These are phyloP conservation scores for Thielaviopsis cerberus DNA, from an alignment of 2,329 filamentous ascomycete species.

Conservation along the genomic window DNA sequence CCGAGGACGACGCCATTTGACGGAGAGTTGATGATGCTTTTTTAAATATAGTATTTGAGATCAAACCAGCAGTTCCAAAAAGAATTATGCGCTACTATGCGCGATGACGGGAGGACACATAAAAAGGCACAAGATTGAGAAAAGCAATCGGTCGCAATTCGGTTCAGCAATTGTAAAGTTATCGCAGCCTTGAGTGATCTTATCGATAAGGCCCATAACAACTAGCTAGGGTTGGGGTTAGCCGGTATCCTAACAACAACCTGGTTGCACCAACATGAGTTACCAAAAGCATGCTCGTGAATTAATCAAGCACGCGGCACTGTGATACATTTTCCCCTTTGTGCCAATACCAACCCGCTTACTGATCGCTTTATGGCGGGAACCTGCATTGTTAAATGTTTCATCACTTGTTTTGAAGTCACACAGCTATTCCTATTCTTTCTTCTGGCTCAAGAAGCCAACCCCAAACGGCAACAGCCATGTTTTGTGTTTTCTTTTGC, in stretches of 20 bases:
- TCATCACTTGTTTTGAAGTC: neutral
- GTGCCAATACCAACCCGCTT: neutral
- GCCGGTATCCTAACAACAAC: neutral
- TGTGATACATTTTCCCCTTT: neutral
- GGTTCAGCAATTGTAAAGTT: neutral
- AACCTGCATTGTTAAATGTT: neutral
- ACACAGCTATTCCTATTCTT: neutral
- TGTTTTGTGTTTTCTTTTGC: too few species aligned
- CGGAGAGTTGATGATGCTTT: neutral
- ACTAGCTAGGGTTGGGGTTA: neutral
- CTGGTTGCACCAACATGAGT: too few species aligned
- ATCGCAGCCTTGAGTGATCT: neutral
- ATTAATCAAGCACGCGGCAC: neutral
- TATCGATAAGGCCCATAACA: neutral
- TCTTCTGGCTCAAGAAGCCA: neutral
- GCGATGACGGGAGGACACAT: neutral
- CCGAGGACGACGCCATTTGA: conserved; percentile 2
- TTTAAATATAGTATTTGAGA: neutral
- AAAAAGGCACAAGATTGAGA: neutral
- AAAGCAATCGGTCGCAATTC: neutral
- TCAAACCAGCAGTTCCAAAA: neutral
- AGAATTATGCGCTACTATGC: neutral
- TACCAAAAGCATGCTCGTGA: neutral
- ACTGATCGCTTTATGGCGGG: neutral
- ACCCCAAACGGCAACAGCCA: too few species aligned